A percentile compares a stretch with the other conserved stretches of the same genome.
Evolutionary conservation across 2,329 filamentous ascomycete genomes (phyloP).

Genomic region (Talaromyces pinophilus): DNA sequence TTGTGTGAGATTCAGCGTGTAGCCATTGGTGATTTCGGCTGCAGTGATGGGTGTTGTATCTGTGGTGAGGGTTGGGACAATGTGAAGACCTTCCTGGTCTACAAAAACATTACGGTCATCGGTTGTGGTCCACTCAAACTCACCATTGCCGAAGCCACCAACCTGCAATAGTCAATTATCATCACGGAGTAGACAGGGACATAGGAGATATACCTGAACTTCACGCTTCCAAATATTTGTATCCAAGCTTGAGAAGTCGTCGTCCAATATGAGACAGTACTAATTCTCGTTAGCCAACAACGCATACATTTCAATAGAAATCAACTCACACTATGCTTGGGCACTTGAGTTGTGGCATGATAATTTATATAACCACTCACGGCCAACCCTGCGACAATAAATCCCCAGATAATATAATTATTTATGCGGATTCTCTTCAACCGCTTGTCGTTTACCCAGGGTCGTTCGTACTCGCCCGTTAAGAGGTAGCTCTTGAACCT

Average conservation of each 20-base stretch:
- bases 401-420: slow-evolving; percentile 21
- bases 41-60: slow-evolving; percentile 34
- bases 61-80: slow-evolving; percentile 55
- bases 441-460: slow-evolving; percentile 22
- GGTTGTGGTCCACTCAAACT: slow-evolving; percentile 58
- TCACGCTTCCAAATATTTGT: slow-evolving; percentile 53
- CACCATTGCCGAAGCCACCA: slow-evolving; percentile 51
- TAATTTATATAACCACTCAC: slow-evolving; percentile 40
- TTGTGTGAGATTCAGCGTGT: slow-evolving; percentile 45
- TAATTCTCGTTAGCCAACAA: slow-evolving; percentile 27
- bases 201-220: slow-evolving; percentile 42
- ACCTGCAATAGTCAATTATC: slow-evolving; percentile 36
- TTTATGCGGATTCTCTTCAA: slow-evolving; percentile 20
- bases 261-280: slow-evolving; percentile 56
- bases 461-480: slow-evolving; percentile 22
- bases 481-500: slow-evolving; percentile 23
- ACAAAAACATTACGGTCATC: slow-evolving; percentile 53
- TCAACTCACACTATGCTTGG: slow-evolving; percentile 25
- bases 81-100: slow-evolving; percentile 54
- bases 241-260: slow-evolving; percentile 52
- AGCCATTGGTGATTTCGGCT: slow-evolving; percentile 31
- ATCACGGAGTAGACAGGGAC: slow-evolving; percentile 27
- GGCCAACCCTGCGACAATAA: slow-evolving; percentile 26
- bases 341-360: slow-evolving; percentile 29
- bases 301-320: background rate